Percentiles rank a stretch among this genome's conserved stretches.
phyloP scores from a whole-genome alignment of 352 stramenopile genomes.

The Halophytophthora polymorphica region DNA sequence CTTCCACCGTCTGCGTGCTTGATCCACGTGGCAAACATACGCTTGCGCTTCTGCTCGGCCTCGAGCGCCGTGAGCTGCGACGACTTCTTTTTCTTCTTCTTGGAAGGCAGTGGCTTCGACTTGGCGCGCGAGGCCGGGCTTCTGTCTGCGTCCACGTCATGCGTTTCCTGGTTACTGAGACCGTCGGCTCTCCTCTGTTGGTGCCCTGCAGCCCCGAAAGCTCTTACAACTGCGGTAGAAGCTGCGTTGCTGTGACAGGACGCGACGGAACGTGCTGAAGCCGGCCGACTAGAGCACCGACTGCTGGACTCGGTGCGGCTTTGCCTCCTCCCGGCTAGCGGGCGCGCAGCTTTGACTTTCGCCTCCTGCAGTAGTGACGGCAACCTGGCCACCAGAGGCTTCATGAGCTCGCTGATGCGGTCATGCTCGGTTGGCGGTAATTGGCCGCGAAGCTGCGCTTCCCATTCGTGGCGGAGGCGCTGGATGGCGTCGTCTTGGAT shows the following conservation, averaged over 20 bases:
- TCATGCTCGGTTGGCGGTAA: conserved; percentile 43
- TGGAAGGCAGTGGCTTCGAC: conserved; percentile 18
- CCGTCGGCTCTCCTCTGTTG: conserved; percentile 10
- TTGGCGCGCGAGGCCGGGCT: neutral
- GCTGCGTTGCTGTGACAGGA: conserved; percentile 15
- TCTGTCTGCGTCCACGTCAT: conserved; percentile 14
- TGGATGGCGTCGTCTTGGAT: conserved; percentile 79
- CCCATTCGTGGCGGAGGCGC: conserved; percentile 60
- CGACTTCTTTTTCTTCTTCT: conserved; percentile 38
- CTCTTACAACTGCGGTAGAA: neutral
- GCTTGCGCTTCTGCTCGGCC: conserved; percentile 62
- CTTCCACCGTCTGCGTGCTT: conserved; percentile 26
- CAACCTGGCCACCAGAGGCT: conserved; percentile 70
- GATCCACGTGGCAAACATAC: conserved; percentile 76
- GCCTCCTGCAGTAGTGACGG: conserved; percentile 57
- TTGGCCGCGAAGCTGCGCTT: conserved; percentile 54
- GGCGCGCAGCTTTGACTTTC: conserved; percentile 22
- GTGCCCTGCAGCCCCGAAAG: conserved; percentile 1
- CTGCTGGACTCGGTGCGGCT: conserved; percentile 10
- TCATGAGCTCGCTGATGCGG: conserved; percentile 74
- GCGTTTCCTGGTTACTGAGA: conserved; percentile 42
- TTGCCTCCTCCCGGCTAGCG: conserved; percentile 1
- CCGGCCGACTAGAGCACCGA: conserved; percentile 22
- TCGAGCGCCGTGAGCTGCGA: conserved; percentile 36
- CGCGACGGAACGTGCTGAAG: conserved; percentile 15